Conservation (phyloP, 2,329 filamentous ascomycete species). For the Penicillium verrucosum region DNA sequence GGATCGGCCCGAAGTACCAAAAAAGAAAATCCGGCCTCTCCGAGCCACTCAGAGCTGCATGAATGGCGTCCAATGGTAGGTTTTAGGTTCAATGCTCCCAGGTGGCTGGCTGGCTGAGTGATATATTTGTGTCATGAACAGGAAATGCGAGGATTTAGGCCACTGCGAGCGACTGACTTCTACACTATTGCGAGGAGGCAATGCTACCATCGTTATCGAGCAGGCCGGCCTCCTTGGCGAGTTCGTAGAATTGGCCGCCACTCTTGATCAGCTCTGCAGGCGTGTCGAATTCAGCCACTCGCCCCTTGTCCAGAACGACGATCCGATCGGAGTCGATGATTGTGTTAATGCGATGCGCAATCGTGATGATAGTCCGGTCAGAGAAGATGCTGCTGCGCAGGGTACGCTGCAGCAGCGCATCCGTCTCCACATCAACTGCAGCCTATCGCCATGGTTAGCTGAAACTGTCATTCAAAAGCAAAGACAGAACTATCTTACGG, state of each 20-base stretch:
- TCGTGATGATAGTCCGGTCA: slow-evolving; percentile 95
- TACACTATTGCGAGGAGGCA: slow-evolving; percentile 17
- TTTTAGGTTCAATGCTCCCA: not conserved
- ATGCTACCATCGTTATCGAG: slow-evolving; percentile 47
- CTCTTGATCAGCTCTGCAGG: slow-evolving; percentile 72
- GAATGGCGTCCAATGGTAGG: not conserved
- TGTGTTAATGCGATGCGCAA: slow-evolving; percentile 96
- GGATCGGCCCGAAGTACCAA: slow-evolving; percentile 14
- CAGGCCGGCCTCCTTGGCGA: slow-evolving; percentile 88
- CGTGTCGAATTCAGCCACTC: slow-evolving; percentile 88
- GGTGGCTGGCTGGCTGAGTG: slow-evolving; percentile 10
- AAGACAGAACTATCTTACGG: slow-evolving; percentile 51
- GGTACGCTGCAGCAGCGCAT: slow-evolving; percentile 62
- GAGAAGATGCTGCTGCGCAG: slow-evolving; percentile 68
- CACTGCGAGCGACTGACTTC: slow-evolving; percentile 9
- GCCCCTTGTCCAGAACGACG: slow-evolving; percentile 85
- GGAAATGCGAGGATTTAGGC: slow-evolving; percentile 7
- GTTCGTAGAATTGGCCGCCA: slow-evolving; percentile 78
- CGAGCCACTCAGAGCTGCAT: slow-evolving; percentile 18
- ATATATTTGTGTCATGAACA: slow-evolving; percentile 1
- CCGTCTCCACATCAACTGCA: slow-evolving; percentile 67
- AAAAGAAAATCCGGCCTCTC: slow-evolving; percentile 10
- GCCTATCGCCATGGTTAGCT: slow-evolving; percentile 45
- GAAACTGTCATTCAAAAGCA: not conserved
- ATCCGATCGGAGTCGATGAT: slow-evolving; percentile 87